Conservation (phyloP, 176 grass and related monocot genomes). For the Puccinellia tenuiflora region DNA sequence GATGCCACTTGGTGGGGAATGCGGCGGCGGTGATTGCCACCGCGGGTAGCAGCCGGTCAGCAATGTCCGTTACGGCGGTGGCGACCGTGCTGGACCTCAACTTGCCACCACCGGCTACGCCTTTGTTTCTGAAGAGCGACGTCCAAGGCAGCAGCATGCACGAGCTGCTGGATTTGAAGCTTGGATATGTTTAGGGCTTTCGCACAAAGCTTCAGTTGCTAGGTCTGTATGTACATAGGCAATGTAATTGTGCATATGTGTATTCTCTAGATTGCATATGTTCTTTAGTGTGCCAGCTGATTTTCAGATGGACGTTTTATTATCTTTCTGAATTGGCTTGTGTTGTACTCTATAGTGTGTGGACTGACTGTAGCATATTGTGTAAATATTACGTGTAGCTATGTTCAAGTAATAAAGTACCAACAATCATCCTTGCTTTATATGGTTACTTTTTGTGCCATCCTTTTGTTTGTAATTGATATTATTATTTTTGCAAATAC, state of each 20-base stretch:
- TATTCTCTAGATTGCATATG: neutral
- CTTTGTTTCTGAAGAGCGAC: neutral
- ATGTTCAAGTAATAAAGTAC: neutral
- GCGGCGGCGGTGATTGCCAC: neutral
- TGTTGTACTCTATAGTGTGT: neutral
- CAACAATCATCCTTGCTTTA: neutral
- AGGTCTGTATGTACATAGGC: neutral
- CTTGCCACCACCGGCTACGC: conserved; percentile 21
- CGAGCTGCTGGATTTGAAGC: conserved; percentile 27
- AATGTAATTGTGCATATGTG: neutral
- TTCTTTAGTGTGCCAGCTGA: neutral
- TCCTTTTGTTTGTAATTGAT: neutral
- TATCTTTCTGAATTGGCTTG: neutral
- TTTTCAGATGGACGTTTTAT: neutral
- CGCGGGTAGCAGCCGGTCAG: neutral
- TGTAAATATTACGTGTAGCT: neutral
- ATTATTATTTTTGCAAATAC: neutral
- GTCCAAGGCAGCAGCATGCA: neutral
- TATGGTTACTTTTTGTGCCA: neutral
- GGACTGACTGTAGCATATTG: neutral
- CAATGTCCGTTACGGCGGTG: neutral
- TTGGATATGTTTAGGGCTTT: neutral
- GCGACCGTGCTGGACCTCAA: conserved; percentile 34
- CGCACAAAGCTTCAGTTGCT: neutral
- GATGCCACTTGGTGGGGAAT: conserved; percentile 37